Evolutionary conservation across 345 rosid genomes (phyloP).

Genomic region (Populus euphratica): DNA sequence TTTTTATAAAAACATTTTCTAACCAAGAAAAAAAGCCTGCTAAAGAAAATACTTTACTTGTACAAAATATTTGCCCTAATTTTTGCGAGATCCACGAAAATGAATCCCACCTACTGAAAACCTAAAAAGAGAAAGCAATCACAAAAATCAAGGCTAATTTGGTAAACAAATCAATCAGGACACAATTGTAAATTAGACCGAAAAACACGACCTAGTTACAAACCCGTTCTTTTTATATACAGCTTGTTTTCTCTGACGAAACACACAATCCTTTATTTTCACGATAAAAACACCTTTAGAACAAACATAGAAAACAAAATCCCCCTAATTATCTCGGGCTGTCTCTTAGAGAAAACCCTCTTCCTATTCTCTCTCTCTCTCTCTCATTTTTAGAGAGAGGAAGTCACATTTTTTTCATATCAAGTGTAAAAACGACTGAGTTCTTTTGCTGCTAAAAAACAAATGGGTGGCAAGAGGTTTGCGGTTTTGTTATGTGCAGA

Average conservation of each 20-base stretch:
- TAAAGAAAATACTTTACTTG: too few relatives aligned
- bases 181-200: neutral
- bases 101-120: neutral
- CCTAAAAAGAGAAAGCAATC: neutral
- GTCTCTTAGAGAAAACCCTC: neutral
- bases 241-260: neutral
- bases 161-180: neutral
- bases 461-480: conserved; percentile 36
- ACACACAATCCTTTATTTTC: too few relatives aligned
- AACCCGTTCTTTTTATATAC: neutral
- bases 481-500: conserved; percentile 65
- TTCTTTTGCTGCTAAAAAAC: neutral
- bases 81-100: too few relatives aligned
- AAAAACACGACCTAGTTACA: neutral
- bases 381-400: neutral
- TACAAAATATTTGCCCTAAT: too few relatives aligned
- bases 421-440: too few relatives aligned
- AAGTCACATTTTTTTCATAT: neutral
- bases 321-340: neutral
- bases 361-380: neutral
- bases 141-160: neutral
- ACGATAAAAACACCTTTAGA: too few relatives aligned
- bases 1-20: too few relatives aligned
- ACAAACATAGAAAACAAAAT: neutral
- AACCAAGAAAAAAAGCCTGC: too few relatives aligned